Evolutionary conservation across 352 stramenopile genomes (phyloP), one percentile per base, ranked within the genome.

Genomic region (Phytophthora cajani): DNA sequence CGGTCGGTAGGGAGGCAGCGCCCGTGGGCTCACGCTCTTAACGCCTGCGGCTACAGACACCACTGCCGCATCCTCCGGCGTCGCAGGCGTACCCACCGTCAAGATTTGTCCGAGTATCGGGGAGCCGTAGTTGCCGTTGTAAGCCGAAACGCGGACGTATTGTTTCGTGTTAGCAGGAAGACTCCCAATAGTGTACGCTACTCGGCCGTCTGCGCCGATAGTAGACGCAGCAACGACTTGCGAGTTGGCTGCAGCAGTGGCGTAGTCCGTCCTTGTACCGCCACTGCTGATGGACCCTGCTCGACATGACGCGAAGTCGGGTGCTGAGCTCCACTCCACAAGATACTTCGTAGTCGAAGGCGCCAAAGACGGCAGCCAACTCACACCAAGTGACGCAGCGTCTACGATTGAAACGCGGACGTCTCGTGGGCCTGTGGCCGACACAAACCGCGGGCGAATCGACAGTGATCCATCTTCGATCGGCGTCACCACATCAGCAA

Each of bases 101-200:
- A 91, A 53, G 3, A 92, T 68, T 17, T 72, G 32, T 0, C 83
- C 87, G 0, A 95, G 64, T 4, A 91, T 78, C 0, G 89, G 87
- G 9, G 71, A 77, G 4, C 86, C 79, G 63, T 96, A 96, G 19
- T 94, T 73, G n/a, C 89, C 87, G 58, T 98, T 98, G 69, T 88
- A 91, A 16, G 93, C 86, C 1, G 89, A 91, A 3, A 99, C 94
- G 2, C 92, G 86, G 5, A 98, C 87, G 52, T 85, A 97, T 66
- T 98, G 98, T 9, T 80, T 56, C 3, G 88, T 81, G 6, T 85
- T 94, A 9, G 89, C 87, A 1, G 78, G 72, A 38, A 99, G 80
- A 16, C 84, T 87, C 6, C 75, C 58, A 58, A 99, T 97, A 5
- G 87, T 89, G 75, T 98, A 96, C 5, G 71, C 72, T 2, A 75